A percentile compares a stretch with the other conserved stretches of the same genome.
Evolutionary conservation across 2,329 filamentous ascomycete species (phyloP).

Genomic region (Ascocoryne sarcoides): DNA sequence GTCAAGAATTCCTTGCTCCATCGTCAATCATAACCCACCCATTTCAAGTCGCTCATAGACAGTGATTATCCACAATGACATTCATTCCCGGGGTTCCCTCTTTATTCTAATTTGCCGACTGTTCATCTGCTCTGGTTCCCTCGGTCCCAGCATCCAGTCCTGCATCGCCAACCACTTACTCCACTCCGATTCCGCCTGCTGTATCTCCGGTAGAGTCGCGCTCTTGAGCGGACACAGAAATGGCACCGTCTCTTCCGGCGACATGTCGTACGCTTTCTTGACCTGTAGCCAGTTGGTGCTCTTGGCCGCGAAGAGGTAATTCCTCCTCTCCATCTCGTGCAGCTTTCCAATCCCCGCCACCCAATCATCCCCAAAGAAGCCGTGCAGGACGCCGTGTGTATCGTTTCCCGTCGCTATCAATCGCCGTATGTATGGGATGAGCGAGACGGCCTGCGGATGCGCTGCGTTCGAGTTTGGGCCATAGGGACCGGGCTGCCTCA

Average conservation of each 20-base stretch:
- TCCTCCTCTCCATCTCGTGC: constrained; percentile 82
- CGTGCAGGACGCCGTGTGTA: constrained; percentile 74
- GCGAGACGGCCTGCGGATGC: constrained; percentile 42
- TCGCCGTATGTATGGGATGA: constrained; percentile 84
- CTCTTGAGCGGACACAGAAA: constrained; percentile 78
- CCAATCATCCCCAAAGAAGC: constrained; percentile 97
- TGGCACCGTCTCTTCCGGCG: constrained; percentile 72
- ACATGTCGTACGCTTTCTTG: constrained; percentile 86
- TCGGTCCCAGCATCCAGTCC: constrained; percentile 93
- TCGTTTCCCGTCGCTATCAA: constrained; percentile 90
- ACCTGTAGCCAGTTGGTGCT: constrained; percentile 83
- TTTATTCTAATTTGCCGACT: constrained; percentile 8
- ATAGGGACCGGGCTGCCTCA: constrained; percentile 21
- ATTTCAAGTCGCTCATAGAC: too few species aligned
- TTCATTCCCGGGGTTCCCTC: constrained; percentile 13
- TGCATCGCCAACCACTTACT: constrained; percentile 95
- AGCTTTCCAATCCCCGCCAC: constrained; percentile 66
- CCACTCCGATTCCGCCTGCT: constrained; percentile 76
- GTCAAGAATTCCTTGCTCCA: background rate
- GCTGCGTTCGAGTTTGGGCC: constrained; percentile 17
- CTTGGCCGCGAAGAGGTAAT: constrained; percentile 93
- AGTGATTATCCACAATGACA: background rate
- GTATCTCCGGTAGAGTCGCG: constrained; percentile 70
- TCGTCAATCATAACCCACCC: background rate
- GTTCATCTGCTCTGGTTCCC: constrained; percentile 9